Conservation (phyloP, 1,284 basidiomycete genomes). For the Volvariella volvacea region DNA sequence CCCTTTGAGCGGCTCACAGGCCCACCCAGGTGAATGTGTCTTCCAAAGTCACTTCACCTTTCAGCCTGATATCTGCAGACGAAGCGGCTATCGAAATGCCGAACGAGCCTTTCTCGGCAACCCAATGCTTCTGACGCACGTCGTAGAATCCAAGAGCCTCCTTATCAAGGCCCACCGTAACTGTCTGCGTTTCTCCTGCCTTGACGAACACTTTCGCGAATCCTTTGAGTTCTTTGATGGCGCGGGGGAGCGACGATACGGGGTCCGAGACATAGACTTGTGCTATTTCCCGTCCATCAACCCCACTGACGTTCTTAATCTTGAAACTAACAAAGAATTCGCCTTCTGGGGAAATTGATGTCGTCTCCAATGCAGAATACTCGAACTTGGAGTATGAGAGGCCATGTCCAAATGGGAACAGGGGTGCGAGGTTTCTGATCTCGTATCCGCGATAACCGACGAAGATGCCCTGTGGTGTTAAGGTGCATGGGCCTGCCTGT, state of each 20-base stretch:
- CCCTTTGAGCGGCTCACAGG: constrained; percentile 18
- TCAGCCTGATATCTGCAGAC: constrained; percentile 28
- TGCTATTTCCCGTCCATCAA: constrained; percentile 32
- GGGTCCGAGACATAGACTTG: constrained; percentile 39
- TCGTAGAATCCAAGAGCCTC: constrained; percentile 41
- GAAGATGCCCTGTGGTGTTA: constrained; percentile 27
- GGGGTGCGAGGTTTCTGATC: constrained; percentile 27
- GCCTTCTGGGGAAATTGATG: constrained; percentile 22
- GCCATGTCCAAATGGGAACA: constrained; percentile 45
- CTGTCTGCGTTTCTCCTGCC: constrained; percentile 30
- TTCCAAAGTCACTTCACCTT: constrained; percentile 22
- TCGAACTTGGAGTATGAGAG: constrained; percentile 47
- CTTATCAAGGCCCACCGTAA: constrained; percentile 30
- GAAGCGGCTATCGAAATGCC: constrained; percentile 32
- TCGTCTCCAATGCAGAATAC: constrained; percentile 27
- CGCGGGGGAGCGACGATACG: constrained; percentile 26
- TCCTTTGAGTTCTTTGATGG: constrained; percentile 36
- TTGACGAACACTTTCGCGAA: constrained; percentile 39
- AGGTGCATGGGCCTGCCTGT: not conserved
- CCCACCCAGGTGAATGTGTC: constrained; percentile 33
- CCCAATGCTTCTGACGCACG: constrained; percentile 30
- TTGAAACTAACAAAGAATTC: constrained; percentile 31
- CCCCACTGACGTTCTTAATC: constrained; percentile 32
- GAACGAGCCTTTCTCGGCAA: constrained; percentile 37
- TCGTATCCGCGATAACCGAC: constrained; percentile 38